Base-by-base conservation (phyloP, 345 rosid genomes). In the Gossypium arboreum region DNA sequence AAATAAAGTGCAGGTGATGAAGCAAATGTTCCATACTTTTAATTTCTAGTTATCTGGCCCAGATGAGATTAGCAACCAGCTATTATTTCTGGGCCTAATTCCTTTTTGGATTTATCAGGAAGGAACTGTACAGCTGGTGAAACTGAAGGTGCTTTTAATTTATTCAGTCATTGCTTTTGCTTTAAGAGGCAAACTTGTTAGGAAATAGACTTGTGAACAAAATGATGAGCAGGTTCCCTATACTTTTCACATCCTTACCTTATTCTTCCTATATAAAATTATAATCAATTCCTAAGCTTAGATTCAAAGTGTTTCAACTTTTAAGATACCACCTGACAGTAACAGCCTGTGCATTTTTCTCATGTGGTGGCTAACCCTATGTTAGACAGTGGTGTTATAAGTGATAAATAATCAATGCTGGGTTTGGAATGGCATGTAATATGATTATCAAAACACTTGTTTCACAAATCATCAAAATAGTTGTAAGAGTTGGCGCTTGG, bases 11-110 rank as follows among this genome's bases (percentile, higher is more conserved):
- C 15, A 68, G 22, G 39, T 68, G 72, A 24, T 68, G 41, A 50
- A 60, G 76, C 76, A 59, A 47, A 45, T 61, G 69, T 73, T 73
- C 69, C 75, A 39, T 56, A 57, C 65, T 47, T 68, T 48, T n/a
- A 15, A 4, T n/a, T 20, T 16, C 39, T 47, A 45, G 41, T 47
- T 4, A 24, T 48, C 15, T 68, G 72, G 72, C 57, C 57, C 72
- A 13, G 29, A 25, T 68, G 34, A 57, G 15, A 57, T 57, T 68
- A 15, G 15, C 72, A 68, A 13, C 57, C 57, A 16, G 10, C 56
- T 68, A 20, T 12, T 12, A 12, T 2, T 1, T 52, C 9, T 2
- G 68, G 70, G 52, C 16, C 9, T 57, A 15, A 6, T 39, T 27
- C 22, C 41, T 39, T 4, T 39, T 61, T 9, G 3, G 24, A 45